Evolutionary conservation across 2,329 filamentous ascomycete genomes (phyloP), one percentile per base, ranked within the genome.

Genomic region (Aspergillus vadensis): DNA sequence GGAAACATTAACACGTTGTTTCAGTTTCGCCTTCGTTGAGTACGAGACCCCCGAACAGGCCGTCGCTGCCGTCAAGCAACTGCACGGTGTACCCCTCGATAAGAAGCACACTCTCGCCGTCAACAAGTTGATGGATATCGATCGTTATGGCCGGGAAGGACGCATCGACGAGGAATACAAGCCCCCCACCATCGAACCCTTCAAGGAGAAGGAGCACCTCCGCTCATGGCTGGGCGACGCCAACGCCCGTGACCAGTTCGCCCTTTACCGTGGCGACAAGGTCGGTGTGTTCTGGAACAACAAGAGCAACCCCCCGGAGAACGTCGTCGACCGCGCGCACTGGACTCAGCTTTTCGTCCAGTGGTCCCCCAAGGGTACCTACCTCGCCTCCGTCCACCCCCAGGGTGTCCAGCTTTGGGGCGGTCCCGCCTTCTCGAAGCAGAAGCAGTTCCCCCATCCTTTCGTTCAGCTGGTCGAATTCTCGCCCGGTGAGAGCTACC

Each of bases 271-370:
- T 56, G 91, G 89, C 68, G 95, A 99, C 56, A 90, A 89, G 64
- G 95, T 99, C 39, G 93, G 92, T 61, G 90, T 99, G 5, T 97
- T 91, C 84, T 99, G 94, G 94, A 98, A 98, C 82, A 96, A 96
- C 83, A 95, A 96, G 80, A 94, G 90, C 79, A 93, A 97, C 62
- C 79, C 84, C 21, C 92, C 94, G 4, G 95, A 99, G 78, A 87
- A 86, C 65, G 86, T 97, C 39, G 91, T 99, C 60, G 94, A 98
- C 73, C 89, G 95, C 68, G 88, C 90, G 72, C 91, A 96, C 83
- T 99, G 95, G 95, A 99, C 95, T 62, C 95, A 99, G 79, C 91
- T 91, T 39, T 99, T 99, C 75, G 89, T 99, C 54, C 92, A 97
- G 80, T 99, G 95, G 95, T 98, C 95, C 58, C 95, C 95, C 47